phyloP scores from a whole-genome alignment of 1,284 basidiomycete species.

The Rhodotorula sp. region DNA sequence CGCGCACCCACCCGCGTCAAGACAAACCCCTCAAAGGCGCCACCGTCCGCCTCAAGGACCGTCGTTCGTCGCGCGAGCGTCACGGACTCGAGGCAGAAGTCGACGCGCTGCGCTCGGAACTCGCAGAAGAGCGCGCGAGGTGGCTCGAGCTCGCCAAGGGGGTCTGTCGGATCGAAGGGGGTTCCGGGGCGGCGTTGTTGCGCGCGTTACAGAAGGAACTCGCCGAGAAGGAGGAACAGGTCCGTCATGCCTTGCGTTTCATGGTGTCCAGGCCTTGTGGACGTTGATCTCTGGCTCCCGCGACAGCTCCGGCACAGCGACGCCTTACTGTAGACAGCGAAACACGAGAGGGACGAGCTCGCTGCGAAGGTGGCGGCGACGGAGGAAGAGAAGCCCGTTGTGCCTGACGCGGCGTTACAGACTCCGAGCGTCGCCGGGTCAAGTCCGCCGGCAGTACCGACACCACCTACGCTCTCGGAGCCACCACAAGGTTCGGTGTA shows the following conservation, averaged over 20 bases:
- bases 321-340: not conserved
- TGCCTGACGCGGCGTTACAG: not conserved
- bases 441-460: too few relatives aligned
- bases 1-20: too few relatives aligned
- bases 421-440: not conserved
- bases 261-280: too few relatives aligned
- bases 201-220: not conserved
- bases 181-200: not conserved
- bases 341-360: constrained; percentile 4
- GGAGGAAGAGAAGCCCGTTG: not conserved
- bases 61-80: not conserved
- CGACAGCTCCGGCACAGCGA: not conserved
- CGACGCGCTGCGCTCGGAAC: not conserved
- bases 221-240: not conserved
- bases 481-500: not conserved
- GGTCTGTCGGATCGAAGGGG: not conserved
- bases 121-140: not conserved
- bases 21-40: too few relatives aligned
- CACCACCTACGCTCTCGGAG: not conserved
- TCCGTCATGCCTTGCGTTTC: not conserved
- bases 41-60: not conserved
- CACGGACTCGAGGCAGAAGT: not conserved
- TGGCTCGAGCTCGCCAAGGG: not conserved
- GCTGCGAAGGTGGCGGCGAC: not conserved
- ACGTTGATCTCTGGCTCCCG: not conserved